Conservation (phyloP, 768 basidiomycete genomes). For the Russula ochroleuca region DNA sequence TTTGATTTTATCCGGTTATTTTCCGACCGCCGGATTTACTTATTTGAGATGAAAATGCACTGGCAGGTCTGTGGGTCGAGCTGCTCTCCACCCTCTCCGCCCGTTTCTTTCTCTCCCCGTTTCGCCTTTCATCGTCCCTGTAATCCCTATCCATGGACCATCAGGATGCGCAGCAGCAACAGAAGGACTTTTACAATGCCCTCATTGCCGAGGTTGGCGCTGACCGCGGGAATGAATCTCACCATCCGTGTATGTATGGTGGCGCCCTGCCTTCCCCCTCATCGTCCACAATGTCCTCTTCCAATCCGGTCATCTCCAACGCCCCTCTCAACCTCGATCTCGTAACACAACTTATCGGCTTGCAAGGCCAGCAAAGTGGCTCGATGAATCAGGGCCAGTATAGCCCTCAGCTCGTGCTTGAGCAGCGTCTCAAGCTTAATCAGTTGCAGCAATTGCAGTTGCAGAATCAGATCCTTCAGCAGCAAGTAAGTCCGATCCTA, state of each 20-base stretch:
- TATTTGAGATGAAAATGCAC: conserved; percentile 7
- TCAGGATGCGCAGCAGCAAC: conserved; percentile 28
- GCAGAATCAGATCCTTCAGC: conserved; percentile 84
- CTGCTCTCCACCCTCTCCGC: neutral
- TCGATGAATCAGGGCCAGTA: conserved; percentile 32
- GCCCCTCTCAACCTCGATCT: conserved; percentile 43
- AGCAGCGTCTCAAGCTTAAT: conserved; percentile 74
- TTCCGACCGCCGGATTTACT: conserved; percentile 15
- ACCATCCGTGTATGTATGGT: conserved; percentile 24
- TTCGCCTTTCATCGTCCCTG: neutral
- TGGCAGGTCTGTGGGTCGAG: conserved; percentile 7
- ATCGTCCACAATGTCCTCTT: conserved; percentile 25
- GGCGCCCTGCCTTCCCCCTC: conserved; percentile 22
- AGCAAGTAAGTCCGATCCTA: conserved; percentile 56
- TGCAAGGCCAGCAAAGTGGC: conserved; percentile 36
- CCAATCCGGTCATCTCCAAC: conserved; percentile 26
- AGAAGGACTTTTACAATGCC: conserved; percentile 33
- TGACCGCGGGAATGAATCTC: conserved; percentile 27
- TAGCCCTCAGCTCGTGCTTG: conserved; percentile 50
- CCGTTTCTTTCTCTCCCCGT: neutral
- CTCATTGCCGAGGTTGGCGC: conserved; percentile 28
- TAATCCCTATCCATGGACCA: conserved; percentile 19
- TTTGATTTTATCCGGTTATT: conserved; percentile 8
- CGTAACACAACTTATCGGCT: conserved; percentile 49
- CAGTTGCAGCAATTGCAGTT: conserved; percentile 75